Conservation (phyloP, 192 early-diverging fungal species). For the Podila minutissima region DNA sequence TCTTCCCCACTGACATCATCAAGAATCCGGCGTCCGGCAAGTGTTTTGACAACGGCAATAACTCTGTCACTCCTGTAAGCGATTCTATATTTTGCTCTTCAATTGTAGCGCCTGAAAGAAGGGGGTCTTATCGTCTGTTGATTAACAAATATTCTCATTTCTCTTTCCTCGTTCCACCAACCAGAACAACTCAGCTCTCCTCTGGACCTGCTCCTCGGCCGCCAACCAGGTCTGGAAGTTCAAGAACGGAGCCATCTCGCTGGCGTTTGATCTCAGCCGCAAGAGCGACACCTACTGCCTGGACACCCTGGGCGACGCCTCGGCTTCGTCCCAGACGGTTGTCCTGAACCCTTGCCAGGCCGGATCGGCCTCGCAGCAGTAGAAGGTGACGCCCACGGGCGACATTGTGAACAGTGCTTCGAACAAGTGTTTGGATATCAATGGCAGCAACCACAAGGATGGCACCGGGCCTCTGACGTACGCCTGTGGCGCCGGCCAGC, state of each 20-base stretch:
- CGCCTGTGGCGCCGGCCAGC: slow-evolving; percentile 12
- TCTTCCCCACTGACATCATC: slow-evolving; percentile 46
- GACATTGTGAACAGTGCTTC: slow-evolving; percentile 31
- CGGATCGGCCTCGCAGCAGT: slow-evolving; percentile 17
- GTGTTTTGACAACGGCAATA: slow-evolving; percentile 27
- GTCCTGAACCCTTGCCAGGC: slow-evolving; percentile 26
- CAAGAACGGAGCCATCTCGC: slow-evolving; percentile 28
- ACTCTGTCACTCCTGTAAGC: slow-evolving; percentile 20
- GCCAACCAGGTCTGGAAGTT: slow-evolving; percentile 44
- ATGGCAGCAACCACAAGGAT: slow-evolving; percentile 6
- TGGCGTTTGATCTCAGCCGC: slow-evolving; percentile 27
- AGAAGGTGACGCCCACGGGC: slow-evolving; percentile 24
- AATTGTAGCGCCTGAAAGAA: no score
- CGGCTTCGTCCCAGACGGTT: background rate
- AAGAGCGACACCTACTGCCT: slow-evolving; percentile 37
- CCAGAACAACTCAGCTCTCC: slow-evolving; percentile 27
- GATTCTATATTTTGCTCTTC: background rate
- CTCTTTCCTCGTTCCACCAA: no score
- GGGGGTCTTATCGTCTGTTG: no score
- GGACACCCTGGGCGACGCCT: slow-evolving; percentile 2
- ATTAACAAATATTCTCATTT: no score
- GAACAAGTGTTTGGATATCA: slow-evolving; percentile 30
- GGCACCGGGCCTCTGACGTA: slow-evolving; percentile 20
- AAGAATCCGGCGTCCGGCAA: slow-evolving; percentile 28
- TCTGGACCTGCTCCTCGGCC: slow-evolving; percentile 21